Evolutionary conservation across 2,329 filamentous ascomycete species (phyloP), one percentile per base, ranked within the genome.

Genomic region (Hortaea sp.): DNA sequence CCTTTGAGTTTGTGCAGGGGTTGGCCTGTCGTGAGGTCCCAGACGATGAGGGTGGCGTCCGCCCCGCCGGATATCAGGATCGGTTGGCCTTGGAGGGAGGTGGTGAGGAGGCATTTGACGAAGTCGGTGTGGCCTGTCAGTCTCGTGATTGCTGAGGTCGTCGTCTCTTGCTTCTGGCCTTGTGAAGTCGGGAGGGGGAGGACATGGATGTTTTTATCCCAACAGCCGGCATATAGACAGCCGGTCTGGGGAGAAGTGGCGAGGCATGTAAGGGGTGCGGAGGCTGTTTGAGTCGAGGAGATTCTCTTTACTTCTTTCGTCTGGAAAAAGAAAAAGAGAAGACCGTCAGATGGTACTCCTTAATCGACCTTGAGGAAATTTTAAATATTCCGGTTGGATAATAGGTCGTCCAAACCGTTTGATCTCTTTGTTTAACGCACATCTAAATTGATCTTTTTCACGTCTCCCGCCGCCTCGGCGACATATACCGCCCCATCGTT

Each of bases 151-250:
- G 11, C 41, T 41, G 12, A 49, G 42, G 10, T 31, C 10, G 7
- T 11, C 32, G 13, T 9, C 5, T 31, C 20, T 13, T 31, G 9
- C 9, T 9, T 9, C 9, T 10, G 85, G 88, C 95, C 30, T 84
- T 85, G 82, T 9, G 7, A n/a, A n/a, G 32, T 9, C n/a, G 32
- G 9, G 32, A 35, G 32, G n/a, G 32, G 32, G n/a, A 35, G n/a
- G 32, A n/a, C 32, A 35, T 88, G 95, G 48, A 97, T 77, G 13
- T 79, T 76, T 69, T 94, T 95, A 68, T 98, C 90, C 92, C 92
- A 98, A 49, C 83, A 92, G 31, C 89, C 90, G 27, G 88, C 88
- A 64, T 88, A 95, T 7, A 95, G 62, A 1, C 75, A 84, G 43
- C 60, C 57, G 4, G 60, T 59, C 9, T 47, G 43, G 4, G 70